Evolutionary conservation across 1,284 basidiomycete species (phyloP).

Genomic region (Cronartium quercuum): DNA sequence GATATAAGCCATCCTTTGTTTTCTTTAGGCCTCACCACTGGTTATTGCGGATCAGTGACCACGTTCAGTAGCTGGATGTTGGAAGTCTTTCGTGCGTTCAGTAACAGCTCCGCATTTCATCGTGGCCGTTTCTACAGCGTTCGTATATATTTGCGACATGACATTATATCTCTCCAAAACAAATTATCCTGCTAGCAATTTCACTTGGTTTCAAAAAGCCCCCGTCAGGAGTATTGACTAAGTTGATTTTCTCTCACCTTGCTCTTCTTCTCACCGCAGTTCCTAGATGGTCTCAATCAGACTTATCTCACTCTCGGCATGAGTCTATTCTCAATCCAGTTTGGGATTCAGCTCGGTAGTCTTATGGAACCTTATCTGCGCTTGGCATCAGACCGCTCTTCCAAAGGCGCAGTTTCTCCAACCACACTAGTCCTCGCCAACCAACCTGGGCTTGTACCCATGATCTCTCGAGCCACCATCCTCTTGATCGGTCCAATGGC

Average conservation of each 20-base stretch:
- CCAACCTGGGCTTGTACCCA: not conserved
- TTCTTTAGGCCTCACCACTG: constrained; percentile 82
- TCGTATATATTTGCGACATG: constrained; percentile 47
- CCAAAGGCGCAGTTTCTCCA: no score
- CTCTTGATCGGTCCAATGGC: constrained; percentile 43
- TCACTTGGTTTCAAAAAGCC: not conserved
- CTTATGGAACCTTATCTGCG: constrained; percentile 34
- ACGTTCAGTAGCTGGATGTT: constrained; percentile 95
- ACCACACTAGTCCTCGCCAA: constrained; percentile 14
- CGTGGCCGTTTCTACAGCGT: constrained; percentile 73
- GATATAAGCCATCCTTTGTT: constrained; percentile 68
- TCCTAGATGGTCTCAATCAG: constrained; percentile 76
- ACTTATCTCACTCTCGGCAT: constrained; percentile 70
- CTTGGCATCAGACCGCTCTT: not conserved
- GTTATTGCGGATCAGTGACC: constrained; percentile 91
- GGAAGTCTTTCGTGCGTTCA: constrained; percentile 78
- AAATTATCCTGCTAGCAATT: no score
- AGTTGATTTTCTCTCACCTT: not conserved
- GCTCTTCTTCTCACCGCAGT: constrained; percentile 53
- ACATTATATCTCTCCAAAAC: not conserved
- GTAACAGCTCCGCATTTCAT: constrained; percentile 59
- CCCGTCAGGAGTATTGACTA: not conserved
- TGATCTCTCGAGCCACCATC: not conserved
- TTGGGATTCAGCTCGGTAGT: constrained; percentile 23
- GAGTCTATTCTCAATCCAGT: constrained; percentile 38